Base-by-base conservation (phyloP, 2,329 filamentous ascomycete genomes). In the Penicillium sp. region DNA sequence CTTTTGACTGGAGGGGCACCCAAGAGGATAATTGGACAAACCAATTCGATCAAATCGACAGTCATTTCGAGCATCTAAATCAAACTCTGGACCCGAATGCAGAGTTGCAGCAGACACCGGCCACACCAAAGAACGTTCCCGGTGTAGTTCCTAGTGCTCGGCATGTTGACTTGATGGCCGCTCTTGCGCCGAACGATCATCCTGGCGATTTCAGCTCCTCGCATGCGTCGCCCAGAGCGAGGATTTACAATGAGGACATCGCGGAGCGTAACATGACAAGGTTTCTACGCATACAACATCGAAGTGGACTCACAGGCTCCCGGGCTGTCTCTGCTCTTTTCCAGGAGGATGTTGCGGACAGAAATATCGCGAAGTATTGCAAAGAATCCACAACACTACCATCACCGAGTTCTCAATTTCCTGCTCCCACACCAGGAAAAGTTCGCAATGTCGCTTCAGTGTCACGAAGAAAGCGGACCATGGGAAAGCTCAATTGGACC, bases 171-270 rank as follows among this genome's bases (percentile, higher is more conserved):
- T 57, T 73, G 29, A 53, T 72, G 18, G 67, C 70, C 49, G 69
- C 70, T 9, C 46, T 70, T n/a, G 64, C 61, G 43, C 61, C 63
- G n/a, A 57, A 62, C 1, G 65, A 70, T 41, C 61, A 59, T 5
- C 54, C 62, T 33, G 65, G 59, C 33, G 44, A 52, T 54, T 57
- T 34, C 47, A 58, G 27, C 47, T 48, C 39, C 38, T 58, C n/a
- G 52, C 38, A 52, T 11, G 46, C 57, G 8, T 51, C 66, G 27
- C 66, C 66, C 8, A 65, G 66, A 3, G 59, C 57, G 5, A 62
- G 57, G 13, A 65, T 66, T 9, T 73, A 69, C 52, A 73, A 73
- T 40, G 70, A 73, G 56, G 67, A 73, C 53, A 60, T 73, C 45
- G 70, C 70, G 4, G 70, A 73, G 49, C 66, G 70, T 25, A 73